A percentile compares a stretch with the other conserved stretches of the same genome.
Conservation (phyloP, 2,329 filamentous ascomycete species). For the Trichocomaceae sp. region DNA sequence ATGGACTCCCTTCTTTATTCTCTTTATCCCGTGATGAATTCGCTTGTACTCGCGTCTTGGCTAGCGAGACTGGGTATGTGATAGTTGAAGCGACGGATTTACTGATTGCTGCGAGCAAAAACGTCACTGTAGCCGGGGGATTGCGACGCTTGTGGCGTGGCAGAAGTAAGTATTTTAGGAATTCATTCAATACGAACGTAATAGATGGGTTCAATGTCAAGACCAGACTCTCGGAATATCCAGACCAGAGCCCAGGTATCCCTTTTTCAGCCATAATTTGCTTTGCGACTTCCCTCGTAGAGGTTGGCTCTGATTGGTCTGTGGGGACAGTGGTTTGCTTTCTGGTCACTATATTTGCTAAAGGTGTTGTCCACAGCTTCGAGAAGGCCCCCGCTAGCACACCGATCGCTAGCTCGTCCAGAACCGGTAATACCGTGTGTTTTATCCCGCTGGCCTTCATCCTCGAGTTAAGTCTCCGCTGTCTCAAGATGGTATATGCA, state of each 20-base stretch:
- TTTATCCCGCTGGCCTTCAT: constrained; percentile 19
- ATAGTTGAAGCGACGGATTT: constrained; percentile 70
- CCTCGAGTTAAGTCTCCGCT: constrained; percentile 38
- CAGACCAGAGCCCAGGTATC: constrained; percentile 73
- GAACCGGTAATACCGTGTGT: constrained; percentile 46
- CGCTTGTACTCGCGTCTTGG: constrained; percentile 72
- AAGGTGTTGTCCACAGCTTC: constrained; percentile 69
- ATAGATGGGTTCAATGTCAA: constrained; percentile 79
- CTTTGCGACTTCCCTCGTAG: constrained; percentile 52
- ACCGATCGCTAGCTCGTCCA: constrained; percentile 70
- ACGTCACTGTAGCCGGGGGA: constrained; percentile 51
- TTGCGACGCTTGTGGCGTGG: constrained; percentile 47
- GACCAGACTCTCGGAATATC: constrained; percentile 73
- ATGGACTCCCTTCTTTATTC: background rate
- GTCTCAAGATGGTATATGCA: constrained; percentile 59
- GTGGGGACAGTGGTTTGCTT: constrained; percentile 61
- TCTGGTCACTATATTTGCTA: constrained; percentile 73
- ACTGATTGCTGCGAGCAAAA: constrained; percentile 66
- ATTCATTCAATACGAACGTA: constrained; percentile 75
- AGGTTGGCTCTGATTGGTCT: constrained; percentile 24
- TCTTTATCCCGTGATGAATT: constrained; percentile 11
- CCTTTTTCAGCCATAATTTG: constrained; percentile 65
- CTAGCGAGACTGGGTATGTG: constrained; percentile 80
- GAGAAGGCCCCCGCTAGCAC: constrained; percentile 64
- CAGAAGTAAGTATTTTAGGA: constrained; percentile 57